phyloP scores from a whole-genome alignment of 2,329 filamentous ascomycete species.

The Diaporthe citrichinensis region DNA sequence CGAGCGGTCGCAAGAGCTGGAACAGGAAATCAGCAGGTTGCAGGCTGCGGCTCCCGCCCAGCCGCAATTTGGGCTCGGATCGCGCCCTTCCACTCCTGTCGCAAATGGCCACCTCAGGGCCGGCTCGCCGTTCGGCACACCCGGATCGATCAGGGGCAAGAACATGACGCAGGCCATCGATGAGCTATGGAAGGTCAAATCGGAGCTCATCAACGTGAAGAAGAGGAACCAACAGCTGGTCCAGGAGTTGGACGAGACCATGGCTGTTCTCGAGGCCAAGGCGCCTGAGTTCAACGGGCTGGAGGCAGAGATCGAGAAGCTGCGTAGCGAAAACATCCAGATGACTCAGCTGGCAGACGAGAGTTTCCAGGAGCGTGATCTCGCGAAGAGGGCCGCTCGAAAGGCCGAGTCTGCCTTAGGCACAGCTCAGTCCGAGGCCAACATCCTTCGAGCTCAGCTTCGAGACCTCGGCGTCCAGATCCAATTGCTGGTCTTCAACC shows the following conservation, averaged over 20 bases:
- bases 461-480: slow-evolving; percentile 92
- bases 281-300: slow-evolving; percentile 91
- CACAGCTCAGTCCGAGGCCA: slow-evolving; percentile 75
- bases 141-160: slow-evolving; percentile 70
- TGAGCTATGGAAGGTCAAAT: slow-evolving; percentile 77
- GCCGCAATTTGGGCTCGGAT: slow-evolving; percentile 55
- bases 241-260: slow-evolving; percentile 86
- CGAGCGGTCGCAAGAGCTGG: slow-evolving; percentile 64
- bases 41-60: slow-evolving; percentile 60
- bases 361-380: slow-evolving; percentile 84
- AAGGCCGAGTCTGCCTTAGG: slow-evolving; percentile 82
- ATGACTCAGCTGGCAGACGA: slow-evolving; percentile 89
- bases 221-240: slow-evolving; percentile 81
- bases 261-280: slow-evolving; percentile 86
- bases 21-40: slow-evolving; percentile 67
- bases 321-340: slow-evolving; percentile 85
- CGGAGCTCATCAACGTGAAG: slow-evolving; percentile 80
- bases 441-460: slow-evolving; percentile 87
- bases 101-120: slow-evolving; percentile 67
- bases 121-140: slow-evolving; percentile 74
- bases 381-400: slow-evolving; percentile 81
- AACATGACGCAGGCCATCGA: slow-evolving; percentile 74
- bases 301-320: slow-evolving; percentile 82
- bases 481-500: slow-evolving; percentile 90
- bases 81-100: slow-evolving; percentile 72